These are phyloP conservation scores for Arxiozyma slooffiae DNA, from an alignment of 1,139 yeast species.

Conservation along the genomic window DNA sequence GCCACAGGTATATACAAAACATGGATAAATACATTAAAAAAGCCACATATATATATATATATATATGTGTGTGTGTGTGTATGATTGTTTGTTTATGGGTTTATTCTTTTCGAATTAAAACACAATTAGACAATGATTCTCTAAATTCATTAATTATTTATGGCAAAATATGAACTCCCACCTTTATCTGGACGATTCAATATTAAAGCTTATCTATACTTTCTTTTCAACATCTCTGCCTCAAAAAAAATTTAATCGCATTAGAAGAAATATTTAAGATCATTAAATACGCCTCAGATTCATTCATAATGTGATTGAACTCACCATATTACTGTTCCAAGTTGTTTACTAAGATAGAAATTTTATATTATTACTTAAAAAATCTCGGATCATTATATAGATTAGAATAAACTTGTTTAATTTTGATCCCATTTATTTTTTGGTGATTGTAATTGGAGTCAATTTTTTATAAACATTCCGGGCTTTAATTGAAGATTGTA, in stretches of 20 bases:
- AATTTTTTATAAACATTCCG: constrained; percentile 23
- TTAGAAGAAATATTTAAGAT: constrained; percentile 40
- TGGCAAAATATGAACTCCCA: constrained; percentile 90
- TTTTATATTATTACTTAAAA: constrained; percentile 6
- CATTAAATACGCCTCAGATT: constrained; percentile 75
- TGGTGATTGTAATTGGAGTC: constrained; percentile 24
- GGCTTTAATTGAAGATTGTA: constrained; percentile 23
- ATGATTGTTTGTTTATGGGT: background rate
- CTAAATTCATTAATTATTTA: constrained; percentile 89
- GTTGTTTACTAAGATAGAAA: background rate
- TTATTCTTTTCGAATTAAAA: constrained; percentile 11
- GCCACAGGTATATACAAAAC: too few species aligned
- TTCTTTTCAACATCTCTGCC: constrained; percentile 67
- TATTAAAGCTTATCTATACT: constrained; percentile 82
- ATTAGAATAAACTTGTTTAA: background rate
- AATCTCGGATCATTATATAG: constrained; percentile 7
- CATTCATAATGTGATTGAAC: constrained; percentile 75
- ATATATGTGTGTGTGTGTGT: background rate
- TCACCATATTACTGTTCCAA: constrained; percentile 43
- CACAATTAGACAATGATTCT: constrained; percentile 22
- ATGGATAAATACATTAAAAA: too few species aligned
- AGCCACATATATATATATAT: too few species aligned
- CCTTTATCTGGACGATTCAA: constrained; percentile 96
- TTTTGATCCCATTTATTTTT: constrained; percentile 17
- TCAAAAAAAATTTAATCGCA: constrained; percentile 52